Conservation (phyloP, 2,329 filamentous ascomycete genomes). For the Pseudopithomyces chartarum region DNA sequence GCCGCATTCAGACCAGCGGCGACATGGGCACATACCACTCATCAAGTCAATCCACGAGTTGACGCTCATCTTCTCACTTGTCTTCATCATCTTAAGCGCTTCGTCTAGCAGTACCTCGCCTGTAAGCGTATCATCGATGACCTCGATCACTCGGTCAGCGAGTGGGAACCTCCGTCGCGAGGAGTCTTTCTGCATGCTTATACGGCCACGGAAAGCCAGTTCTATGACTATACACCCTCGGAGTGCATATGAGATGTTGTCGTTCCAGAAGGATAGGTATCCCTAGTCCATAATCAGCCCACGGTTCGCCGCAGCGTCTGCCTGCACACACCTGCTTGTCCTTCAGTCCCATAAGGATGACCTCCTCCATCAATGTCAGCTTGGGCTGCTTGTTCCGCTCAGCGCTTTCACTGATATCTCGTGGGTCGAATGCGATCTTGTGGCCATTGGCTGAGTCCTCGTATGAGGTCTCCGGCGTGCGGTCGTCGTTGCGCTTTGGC, state of each 20-base stretch:
- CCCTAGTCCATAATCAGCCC: slow-evolving; percentile 61
- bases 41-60: slow-evolving; percentile 98
- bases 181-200: slow-evolving; percentile 98
- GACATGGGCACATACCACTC: slow-evolving; percentile 73
- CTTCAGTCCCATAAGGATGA: slow-evolving; percentile 91
- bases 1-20: slow-evolving; percentile 4
- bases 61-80: slow-evolving; percentile 99
- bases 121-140: slow-evolving; percentile 93
- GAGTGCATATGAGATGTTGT: slow-evolving; percentile 98
- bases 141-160: slow-evolving; percentile 92
- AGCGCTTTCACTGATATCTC: slow-evolving; percentile 95
- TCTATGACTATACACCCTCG: slow-evolving; percentile 98
- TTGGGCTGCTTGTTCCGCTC: slow-evolving; percentile 98
- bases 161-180: slow-evolving; percentile 89
- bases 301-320: slow-evolving; percentile 12
- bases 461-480: slow-evolving; percentile 78
- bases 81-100: slow-evolving; percentile 99
- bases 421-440: slow-evolving; percentile 96
- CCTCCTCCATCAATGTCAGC: slow-evolving; percentile 98
- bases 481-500: slow-evolving; percentile 65
- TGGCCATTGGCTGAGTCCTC: slow-evolving; percentile 91
- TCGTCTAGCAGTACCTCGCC: slow-evolving; percentile 97
- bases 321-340: slow-evolving; percentile 84
- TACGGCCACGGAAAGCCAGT: slow-evolving; percentile 90
- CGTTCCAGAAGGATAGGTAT: slow-evolving; percentile 99